Conservation (phyloP, 352 stramenopile genomes). For the Globisporangium carolinianum region DNA sequence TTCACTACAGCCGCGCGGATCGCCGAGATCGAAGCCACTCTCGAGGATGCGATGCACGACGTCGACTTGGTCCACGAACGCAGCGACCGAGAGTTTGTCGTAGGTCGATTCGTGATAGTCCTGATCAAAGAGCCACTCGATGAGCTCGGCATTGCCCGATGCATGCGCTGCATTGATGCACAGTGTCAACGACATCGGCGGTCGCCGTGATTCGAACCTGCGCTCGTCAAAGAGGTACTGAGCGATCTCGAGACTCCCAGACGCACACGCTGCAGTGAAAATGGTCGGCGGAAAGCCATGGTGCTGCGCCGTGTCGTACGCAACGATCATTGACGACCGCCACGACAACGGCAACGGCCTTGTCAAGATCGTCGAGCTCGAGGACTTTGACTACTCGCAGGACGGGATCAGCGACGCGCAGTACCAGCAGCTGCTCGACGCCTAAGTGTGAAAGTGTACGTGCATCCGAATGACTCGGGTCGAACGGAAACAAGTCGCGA, state of each 20-base stretch:
- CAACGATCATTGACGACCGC: slow-evolving; percentile 45
- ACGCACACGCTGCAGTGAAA: neutral
- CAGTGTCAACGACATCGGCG: neutral
- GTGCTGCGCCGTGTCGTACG: slow-evolving; percentile 32
- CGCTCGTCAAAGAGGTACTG: neutral
- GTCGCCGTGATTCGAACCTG: neutral
- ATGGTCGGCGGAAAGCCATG: neutral
- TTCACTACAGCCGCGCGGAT: neutral
- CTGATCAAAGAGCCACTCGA: neutral
- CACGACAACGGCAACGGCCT: slow-evolving; percentile 19
- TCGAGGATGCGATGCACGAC: neutral
- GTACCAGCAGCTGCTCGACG: slow-evolving; percentile 5
- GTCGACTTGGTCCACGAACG: neutral
- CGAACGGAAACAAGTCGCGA: no score
- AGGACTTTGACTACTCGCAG: slow-evolving; percentile 37
- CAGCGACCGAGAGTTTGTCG: neutral
- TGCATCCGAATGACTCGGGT: no score
- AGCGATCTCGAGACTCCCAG: neutral
- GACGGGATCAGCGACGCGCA: slow-evolving; percentile 1
- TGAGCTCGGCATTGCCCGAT: neutral
- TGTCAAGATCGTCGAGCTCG: slow-evolving; percentile 59
- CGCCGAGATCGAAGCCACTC: neutral
- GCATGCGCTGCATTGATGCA: neutral
- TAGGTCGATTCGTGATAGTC: neutral
- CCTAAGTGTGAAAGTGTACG: slow-evolving; percentile 4